phyloP scores from a whole-genome alignment of 768 basidiomycete genomes.

The Tremella fuciformis region DNA sequence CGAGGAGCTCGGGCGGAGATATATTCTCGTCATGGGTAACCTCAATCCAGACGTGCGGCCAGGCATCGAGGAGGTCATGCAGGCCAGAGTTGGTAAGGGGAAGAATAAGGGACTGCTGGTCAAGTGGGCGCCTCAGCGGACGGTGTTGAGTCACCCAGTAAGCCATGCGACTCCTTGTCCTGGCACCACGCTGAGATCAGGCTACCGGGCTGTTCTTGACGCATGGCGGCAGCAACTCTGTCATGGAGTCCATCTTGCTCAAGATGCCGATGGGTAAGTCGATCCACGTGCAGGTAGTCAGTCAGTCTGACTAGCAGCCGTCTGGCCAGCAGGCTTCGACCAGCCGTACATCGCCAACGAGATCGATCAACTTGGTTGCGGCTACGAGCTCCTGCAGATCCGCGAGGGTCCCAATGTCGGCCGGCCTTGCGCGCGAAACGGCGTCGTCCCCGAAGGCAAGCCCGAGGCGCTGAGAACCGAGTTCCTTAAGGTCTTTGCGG shows the following conservation, averaged over 20 bases:
- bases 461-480: constrained; percentile 13
- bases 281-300: neutral
- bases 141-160: constrained; percentile 12
- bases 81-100: constrained; percentile 7
- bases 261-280: constrained; percentile 10
- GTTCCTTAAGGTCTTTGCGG: constrained; percentile 7
- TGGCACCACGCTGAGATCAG: neutral
- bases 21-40: constrained; percentile 15
- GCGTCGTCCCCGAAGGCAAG: constrained; percentile 10
- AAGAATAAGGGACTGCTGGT: constrained; percentile 13
- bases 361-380: constrained; percentile 8
- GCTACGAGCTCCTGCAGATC: constrained; percentile 15
- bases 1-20: constrained; percentile 5
- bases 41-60: constrained; percentile 3
- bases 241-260: constrained; percentile 15
- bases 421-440: constrained; percentile 7
- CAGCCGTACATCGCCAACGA: constrained; percentile 21
- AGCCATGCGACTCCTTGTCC: neutral
- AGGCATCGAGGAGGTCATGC: constrained; percentile 11
- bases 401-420: constrained; percentile 13
- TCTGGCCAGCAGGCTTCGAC: constrained; percentile 15
- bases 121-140: constrained; percentile 20
- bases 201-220: constrained; percentile 20
- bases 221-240: constrained; percentile 16
- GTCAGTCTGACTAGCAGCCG: neutral